These are phyloP conservation scores for Leishmania aethiopica DNA, from an alignment of 208 protist species.

Conservation along the genomic window DNA sequence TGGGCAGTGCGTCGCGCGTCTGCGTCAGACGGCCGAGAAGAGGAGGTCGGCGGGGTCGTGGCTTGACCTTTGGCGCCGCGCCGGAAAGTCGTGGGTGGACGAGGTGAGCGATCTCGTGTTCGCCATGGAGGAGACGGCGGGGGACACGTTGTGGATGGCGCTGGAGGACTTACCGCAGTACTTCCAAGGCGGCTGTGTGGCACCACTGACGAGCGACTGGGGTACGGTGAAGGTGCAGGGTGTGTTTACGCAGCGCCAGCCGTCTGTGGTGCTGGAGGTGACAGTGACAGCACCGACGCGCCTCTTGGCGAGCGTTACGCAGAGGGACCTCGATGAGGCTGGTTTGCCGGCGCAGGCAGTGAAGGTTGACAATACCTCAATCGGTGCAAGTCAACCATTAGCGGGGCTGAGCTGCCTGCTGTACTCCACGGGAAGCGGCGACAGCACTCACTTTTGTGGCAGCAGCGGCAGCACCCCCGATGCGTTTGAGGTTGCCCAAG, in stretches of 20 bases:
- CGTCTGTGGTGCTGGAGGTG: slow-evolving; percentile 52
- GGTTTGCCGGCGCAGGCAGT: neutral
- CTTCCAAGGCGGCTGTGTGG: slow-evolving; percentile 59
- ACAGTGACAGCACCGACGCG: slow-evolving; percentile 31
- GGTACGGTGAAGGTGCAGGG: slow-evolving; percentile 42
- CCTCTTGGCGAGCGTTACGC: slow-evolving; percentile 46
- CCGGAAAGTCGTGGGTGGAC: slow-evolving; percentile 54
- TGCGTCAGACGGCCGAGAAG: slow-evolving; percentile 31
- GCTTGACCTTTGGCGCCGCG: slow-evolving; percentile 34
- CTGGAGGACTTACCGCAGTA: slow-evolving; percentile 52
- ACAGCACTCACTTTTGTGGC: slow-evolving; percentile 1
- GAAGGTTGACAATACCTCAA: neutral
- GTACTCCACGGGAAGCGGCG: slow-evolving; percentile 7
- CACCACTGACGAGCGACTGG: slow-evolving; percentile 27
- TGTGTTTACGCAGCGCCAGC: slow-evolving; percentile 35
- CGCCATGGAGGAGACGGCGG: slow-evolving; percentile 12
- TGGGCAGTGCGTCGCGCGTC: slow-evolving; percentile 22
- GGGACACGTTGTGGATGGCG: slow-evolving; percentile 61
- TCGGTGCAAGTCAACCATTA: neutral
- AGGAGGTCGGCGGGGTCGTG: slow-evolving; percentile 9
- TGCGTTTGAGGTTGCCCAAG: slow-evolving; percentile 15
- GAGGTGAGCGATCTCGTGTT: slow-evolving; percentile 35
- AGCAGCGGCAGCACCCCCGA: slow-evolving; percentile 19
- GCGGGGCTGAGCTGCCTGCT: slow-evolving; percentile 14
- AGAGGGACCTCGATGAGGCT: slow-evolving; percentile 26